Evolutionary conservation across 169 alveolate species (phyloP), one percentile per base, ranked within the genome.

Genomic region (Cryptosporidium viatorum): DNA sequence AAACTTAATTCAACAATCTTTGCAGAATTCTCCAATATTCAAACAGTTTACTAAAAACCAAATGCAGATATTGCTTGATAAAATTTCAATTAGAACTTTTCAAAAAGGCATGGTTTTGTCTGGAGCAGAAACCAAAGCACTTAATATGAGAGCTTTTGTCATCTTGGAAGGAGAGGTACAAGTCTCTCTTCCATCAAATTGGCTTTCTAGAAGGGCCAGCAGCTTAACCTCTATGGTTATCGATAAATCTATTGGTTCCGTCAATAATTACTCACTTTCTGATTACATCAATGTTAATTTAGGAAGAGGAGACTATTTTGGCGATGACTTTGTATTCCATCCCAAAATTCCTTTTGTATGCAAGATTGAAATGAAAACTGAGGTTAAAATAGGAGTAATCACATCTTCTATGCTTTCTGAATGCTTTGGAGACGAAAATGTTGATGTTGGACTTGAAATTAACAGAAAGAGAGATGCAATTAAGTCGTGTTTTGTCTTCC

Each of bases 221-320:
- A 52, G 55, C 35, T 39, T 59, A 10, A 59, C 55, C 18, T 74
- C 86, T 23, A 39, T 51, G 71, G 62, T 55, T n/a, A 59, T 80
- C 7, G 89, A 80, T 50, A 80, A 65, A 43, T 80, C 89, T 23
- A 62, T 80, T 26, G 89, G 89, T 8, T 33, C 80, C 6, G 73
- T 62, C 18, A 59, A 80, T 14, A 59, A 80, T 3, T 65, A 62
- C 70, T 59, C 80, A 10, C 73, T 41, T 31, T 59, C 89, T 29
- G 75, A 80, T 26, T 59, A 43, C 21, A 80, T 80, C 6, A 23
- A 60, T 9, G 91, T 74, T 26, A 86, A 86, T 50, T 93, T 96
- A 87, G 93, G 94, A 48, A 92, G 97, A 69, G 99, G 99, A 0
- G 97, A 96, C 69, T 94, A 97, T 48, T 97, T 97, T 71, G 99